Evolutionary conservation across 345 rosid genomes (phyloP).

Genomic region (Geranium brycei): DNA sequence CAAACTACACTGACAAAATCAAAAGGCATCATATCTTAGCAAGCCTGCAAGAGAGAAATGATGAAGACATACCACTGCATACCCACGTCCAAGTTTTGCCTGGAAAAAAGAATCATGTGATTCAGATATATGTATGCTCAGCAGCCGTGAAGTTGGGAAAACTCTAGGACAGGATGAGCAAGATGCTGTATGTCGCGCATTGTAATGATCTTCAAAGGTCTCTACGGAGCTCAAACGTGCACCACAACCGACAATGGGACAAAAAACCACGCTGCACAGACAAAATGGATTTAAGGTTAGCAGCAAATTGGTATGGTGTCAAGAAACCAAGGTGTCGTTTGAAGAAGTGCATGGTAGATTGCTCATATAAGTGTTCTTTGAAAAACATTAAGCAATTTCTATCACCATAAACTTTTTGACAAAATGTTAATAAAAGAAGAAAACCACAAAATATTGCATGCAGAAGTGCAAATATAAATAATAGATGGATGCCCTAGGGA

Average conservation of each 20-base stretch:
- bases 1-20: no score
- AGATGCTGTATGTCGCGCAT: conserved; percentile 73
- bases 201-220: conserved; percentile 77
- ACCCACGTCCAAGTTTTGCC: conserved; percentile 87
- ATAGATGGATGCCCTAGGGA: no score
- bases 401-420: no score
- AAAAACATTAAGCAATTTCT: no score
- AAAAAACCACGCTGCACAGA: conserved; percentile 49
- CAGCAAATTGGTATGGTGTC: not conserved
- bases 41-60: no score
- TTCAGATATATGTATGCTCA: conserved; percentile 83
- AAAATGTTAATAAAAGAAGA: no score
- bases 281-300: conserved; percentile 7
- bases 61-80: conserved; percentile 45
- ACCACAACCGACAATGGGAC: conserved; percentile 78
- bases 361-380: no score
- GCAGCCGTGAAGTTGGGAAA: conserved; percentile 68
- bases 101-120: conserved; percentile 90
- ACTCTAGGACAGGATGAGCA: conserved; percentile 85
- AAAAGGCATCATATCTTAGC: no score
- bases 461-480: no score
- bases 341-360: no score
- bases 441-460: no score
- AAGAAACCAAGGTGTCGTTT: no score
- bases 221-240: conserved; percentile 53